Base-by-base conservation (phyloP, 768 basidiomycete species). In the Leccinum longicurvipes region DNA sequence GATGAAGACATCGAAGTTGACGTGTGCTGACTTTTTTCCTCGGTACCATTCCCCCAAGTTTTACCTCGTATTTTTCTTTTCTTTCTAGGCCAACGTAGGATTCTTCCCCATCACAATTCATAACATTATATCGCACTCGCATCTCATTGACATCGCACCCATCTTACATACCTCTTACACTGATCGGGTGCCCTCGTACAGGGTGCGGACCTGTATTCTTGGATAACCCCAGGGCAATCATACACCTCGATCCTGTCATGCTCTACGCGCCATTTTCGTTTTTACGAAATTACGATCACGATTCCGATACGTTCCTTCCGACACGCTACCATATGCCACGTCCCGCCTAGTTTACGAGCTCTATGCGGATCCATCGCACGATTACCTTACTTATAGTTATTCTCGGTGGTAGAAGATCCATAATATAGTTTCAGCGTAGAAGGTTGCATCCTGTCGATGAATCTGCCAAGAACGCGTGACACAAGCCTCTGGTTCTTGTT, bases 1-100 rank as follows among this genome's bases (percentile, higher is more conserved):
- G 66, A 71, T 24, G 68, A 69, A 62, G 68, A 69, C 53, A 61
- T 69, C 27, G 68, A 69, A 50, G 54, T 70, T 32, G 68, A 69
- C 15, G 57, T 69, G 11, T 69, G 68, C 51, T 69, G 55, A 67
- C 36, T 15, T 8, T 31, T 28, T 41, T 15, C 36, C 51, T 23
- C 8, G 17, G 47, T 45, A 28, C n/a, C 28, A 48, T 56, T 39
- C 15, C 28, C 17, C 17, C 14, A 28, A 25, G 27, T 14, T 48
- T 54, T 50, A 39, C 50, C 25, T 28, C 41, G 2, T 24, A n/a
- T 27, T 28, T 17, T 32, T 50, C n/a, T 42, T 52, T 57, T 59
- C 41, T 44, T 51, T 50, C 55, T 53, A 44, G 28, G 27, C n/a
- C 41, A 42, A 29, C 29, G 50, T 52, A 42, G 36, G 15, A 27